Evolutionary conservation across 73 alveolate genomes (phyloP).

Genomic region (Uronychia binucleata): DNA sequence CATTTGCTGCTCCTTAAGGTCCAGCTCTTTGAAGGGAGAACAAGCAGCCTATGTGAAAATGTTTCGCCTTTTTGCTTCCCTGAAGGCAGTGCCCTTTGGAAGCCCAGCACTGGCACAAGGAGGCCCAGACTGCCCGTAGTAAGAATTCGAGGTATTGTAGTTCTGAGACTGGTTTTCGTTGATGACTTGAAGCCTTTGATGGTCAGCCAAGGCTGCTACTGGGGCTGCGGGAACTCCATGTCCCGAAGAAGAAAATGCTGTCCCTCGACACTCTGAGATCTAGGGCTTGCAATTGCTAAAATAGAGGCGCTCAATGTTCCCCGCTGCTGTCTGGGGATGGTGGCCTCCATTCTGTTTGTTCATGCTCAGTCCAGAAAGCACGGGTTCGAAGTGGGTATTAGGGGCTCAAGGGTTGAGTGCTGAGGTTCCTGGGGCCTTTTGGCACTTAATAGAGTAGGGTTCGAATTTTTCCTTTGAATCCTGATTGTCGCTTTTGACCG

Average conservation of each 20-base stretch:
- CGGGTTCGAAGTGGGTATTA: not conserved
- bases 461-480: not conserved
- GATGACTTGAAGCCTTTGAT: not conserved
- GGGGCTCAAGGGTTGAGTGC: not conserved
- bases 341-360: not conserved
- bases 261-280: too few species aligned
- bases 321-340: not conserved
- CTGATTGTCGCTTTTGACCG: not conserved
- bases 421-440: not conserved
- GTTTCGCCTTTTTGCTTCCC: not conserved
- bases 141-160: too few species aligned
- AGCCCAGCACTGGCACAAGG: not conserved
- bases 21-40: not conserved
- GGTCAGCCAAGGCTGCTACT: too few species aligned
- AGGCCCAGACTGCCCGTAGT: too few species aligned
- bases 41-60: not conserved
- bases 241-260: too few species aligned
- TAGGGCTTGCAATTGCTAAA: not conserved
- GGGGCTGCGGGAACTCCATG: too few species aligned
- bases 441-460: not conserved
- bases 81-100: not conserved
- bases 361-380: not conserved
- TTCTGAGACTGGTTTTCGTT: not conserved
- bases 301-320: not conserved
- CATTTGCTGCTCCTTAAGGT: not conserved